phyloP scores from a whole-genome alignment of 164 flowering plant genomes.

The Dillenia turbinata region DNA sequence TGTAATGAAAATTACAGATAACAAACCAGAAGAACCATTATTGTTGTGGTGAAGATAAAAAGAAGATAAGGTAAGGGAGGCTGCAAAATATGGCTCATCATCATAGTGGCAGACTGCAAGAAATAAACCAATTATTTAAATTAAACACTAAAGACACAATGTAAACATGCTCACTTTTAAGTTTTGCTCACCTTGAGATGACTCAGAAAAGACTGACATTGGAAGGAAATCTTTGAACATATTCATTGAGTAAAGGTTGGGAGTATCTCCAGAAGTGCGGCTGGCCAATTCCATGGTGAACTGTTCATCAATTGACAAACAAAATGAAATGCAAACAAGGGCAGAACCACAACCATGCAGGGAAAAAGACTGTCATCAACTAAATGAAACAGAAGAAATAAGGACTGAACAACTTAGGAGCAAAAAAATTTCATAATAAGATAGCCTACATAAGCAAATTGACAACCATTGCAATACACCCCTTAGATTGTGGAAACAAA shows the following conservation, averaged over 20 bases:
- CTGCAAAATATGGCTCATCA: neutral
- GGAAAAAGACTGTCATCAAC: no score
- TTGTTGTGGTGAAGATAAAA: neutral
- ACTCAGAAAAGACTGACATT: slow-evolving; percentile 73
- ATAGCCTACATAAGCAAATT: no score
- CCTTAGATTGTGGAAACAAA: no score
- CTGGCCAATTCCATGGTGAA: slow-evolving; percentile 79
- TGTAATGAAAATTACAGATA: neutral
- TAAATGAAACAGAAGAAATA: no score
- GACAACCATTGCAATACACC: no score
- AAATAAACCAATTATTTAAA: neutral
- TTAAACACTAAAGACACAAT: neutral
- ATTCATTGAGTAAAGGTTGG: slow-evolving; percentile 58
- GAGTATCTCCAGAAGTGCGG: slow-evolving; percentile 43
- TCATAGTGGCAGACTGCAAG: neutral
- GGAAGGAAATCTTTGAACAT: slow-evolving; percentile 69
- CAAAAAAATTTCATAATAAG: no score
- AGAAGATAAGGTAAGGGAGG: neutral
- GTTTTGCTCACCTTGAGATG: slow-evolving; percentile 50
- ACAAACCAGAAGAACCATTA: neutral
- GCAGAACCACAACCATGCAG: no score
- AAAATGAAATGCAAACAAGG: no score
- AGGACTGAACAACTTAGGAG: no score
- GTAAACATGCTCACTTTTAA: slow-evolving; percentile 39
- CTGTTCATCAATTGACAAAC: slow-evolving; percentile 38